Percentiles rank a stretch among this genome's conserved stretches.
Conservation (phyloP, 768 basidiomycete species). For the Lactifluus echinatus region DNA sequence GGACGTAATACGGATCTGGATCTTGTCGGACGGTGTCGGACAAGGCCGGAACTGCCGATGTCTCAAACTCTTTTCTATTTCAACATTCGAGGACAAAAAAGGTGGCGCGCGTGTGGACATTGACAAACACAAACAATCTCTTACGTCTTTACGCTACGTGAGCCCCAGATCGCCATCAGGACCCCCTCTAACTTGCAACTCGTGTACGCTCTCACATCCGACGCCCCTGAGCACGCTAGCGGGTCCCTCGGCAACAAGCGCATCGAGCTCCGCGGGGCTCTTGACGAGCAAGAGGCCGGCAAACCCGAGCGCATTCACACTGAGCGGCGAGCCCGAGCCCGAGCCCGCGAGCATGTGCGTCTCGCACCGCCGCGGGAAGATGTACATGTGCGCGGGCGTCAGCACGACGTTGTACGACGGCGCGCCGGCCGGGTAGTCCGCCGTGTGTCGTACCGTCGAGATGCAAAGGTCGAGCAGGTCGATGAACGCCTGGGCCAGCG, state of each 20-base stretch:
- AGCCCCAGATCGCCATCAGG: constrained; percentile 21
- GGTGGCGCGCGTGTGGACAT: no score
- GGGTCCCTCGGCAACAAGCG: constrained; percentile 55
- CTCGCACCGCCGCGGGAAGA: constrained; percentile 73
- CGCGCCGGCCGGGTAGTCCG: constrained; percentile 49
- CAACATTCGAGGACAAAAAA: no score
- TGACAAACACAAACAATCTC: no score
- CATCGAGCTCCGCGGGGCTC: constrained; percentile 66
- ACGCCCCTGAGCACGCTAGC: constrained; percentile 56
- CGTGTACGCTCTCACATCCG: constrained; percentile 58
- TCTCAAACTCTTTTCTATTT: no score
- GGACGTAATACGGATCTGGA: no score
- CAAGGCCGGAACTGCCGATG: no score
- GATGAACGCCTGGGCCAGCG: constrained; percentile 55
- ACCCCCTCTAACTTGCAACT: constrained; percentile 48
- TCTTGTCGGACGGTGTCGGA: no score
- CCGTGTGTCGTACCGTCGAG: constrained; percentile 60
- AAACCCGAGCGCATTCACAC: constrained; percentile 83
- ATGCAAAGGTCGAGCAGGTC: constrained; percentile 69
- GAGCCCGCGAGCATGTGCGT: constrained; percentile 43
- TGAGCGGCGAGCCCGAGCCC: constrained; percentile 50
- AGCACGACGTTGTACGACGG: constrained; percentile 81
- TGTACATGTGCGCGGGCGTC: constrained; percentile 74
- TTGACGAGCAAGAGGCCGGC: constrained; percentile 86
- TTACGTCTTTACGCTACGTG: not conserved